Evolutionary conservation across 176 grass and related monocot species (phyloP).

Genomic region (Otatea glauca): DNA sequence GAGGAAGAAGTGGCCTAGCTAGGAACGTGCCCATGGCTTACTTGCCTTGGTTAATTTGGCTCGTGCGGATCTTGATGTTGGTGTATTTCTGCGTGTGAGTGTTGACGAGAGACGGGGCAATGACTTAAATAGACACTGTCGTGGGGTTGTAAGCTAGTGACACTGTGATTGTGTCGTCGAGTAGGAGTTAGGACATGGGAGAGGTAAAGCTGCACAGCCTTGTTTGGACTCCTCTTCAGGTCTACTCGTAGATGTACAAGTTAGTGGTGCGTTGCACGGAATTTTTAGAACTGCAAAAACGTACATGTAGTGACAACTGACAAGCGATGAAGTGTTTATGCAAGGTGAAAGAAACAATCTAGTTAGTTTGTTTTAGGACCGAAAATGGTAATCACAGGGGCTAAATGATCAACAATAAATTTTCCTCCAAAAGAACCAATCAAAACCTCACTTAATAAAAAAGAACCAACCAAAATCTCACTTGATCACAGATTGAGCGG

Average conservation of each 20-base stretch:
- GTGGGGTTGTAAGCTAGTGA: neutral
- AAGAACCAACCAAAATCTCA: too few relatives aligned
- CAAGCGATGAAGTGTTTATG: neutral
- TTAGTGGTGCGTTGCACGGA: constrained; percentile 22
- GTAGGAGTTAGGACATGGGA: constrained; percentile 8
- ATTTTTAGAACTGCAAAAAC: neutral
- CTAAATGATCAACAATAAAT: too few relatives aligned
- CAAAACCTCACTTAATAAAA: too few relatives aligned
- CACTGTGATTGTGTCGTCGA: neutral
- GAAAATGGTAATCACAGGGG: too few relatives aligned
- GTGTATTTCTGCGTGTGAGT: neutral
- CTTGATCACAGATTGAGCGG: too few relatives aligned
- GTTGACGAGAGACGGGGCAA: neutral
- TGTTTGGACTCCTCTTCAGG: constrained; percentile 43
- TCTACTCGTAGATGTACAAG: neutral
- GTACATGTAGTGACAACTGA: neutral
- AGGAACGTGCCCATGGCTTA: constrained; percentile 67
- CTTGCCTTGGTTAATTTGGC: neutral
- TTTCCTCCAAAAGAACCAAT: too few relatives aligned
- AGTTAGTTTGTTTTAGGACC: neutral
- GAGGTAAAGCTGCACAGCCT: constrained; percentile 1
- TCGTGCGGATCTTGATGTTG: neutral
- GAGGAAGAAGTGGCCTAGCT: constrained; percentile 60
- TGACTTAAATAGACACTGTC: constrained; percentile 37
- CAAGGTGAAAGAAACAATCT: neutral